These are phyloP conservation scores for Penicillium sp. DNA, from an alignment of 2,329 filamentous ascomycete genomes.

Conservation along the genomic window DNA sequence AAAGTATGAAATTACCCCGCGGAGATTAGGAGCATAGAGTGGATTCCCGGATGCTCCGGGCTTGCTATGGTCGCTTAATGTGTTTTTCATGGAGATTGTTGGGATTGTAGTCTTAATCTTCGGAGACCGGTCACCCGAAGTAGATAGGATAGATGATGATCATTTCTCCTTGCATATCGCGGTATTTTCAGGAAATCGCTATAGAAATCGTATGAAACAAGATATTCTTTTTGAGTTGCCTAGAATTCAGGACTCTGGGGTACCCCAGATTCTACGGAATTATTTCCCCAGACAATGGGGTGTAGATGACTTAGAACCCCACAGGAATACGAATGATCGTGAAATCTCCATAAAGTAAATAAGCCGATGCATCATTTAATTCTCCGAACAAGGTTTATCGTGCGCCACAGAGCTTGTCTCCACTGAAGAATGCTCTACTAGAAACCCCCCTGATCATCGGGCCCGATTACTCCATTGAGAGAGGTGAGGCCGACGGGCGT, in stretches of 20 bases:
- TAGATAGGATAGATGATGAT: background rate
- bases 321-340: background rate
- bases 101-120: background rate
- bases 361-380: background rate
- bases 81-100: background rate
- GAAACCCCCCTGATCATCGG: background rate
- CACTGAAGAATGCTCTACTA: background rate
- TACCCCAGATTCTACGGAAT: background rate
- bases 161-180: background rate
- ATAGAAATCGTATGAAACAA: background rate
- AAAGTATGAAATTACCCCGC: background rate
- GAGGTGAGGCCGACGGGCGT: background rate
- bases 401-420: background rate
- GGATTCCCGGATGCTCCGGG: background rate
- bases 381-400: background rate
- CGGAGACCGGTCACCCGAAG: background rate
- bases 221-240: too few species aligned
- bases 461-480: background rate
- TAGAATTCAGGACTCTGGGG: background rate
- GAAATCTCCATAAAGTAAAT: background rate
- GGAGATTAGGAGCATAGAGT: background rate
- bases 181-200: background rate
- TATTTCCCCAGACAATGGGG: background rate
- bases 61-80: background rate
- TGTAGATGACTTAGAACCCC: background rate